A percentile compares a stretch with the other conserved stretches of the same genome.
Evolutionary conservation across 2,329 filamentous ascomycete species (phyloP).

Genomic region (Fusarium sp.): DNA sequence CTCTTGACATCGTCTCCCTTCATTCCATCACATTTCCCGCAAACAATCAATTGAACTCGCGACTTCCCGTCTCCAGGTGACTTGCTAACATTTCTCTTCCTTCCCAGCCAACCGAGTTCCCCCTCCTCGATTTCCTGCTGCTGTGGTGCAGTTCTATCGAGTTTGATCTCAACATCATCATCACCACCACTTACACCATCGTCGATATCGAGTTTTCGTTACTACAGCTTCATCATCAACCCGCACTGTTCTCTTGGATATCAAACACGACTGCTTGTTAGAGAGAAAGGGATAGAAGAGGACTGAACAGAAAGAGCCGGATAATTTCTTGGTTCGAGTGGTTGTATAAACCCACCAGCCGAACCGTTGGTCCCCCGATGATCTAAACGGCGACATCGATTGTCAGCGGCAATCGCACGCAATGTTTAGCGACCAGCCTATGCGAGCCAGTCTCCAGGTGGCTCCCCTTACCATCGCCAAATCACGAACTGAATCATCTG

Average conservation of each 20-base stretch:
- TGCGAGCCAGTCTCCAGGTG: constrained; percentile 67
- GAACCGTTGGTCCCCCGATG: constrained; percentile 40
- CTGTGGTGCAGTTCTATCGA: constrained; percentile 17
- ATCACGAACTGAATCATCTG: constrained; percentile 39
- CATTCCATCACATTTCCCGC: constrained; percentile 40
- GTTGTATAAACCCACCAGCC: constrained; percentile 32
- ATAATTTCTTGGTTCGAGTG: constrained; percentile 30
- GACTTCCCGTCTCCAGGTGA: constrained; percentile 20
- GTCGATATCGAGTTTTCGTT: constrained; percentile 3
- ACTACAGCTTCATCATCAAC: neutral
- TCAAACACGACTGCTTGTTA: neutral
- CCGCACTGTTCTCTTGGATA: constrained; percentile 35
- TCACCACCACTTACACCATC: constrained; percentile 34
- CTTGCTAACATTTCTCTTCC: constrained; percentile 30
- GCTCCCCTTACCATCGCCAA: constrained; percentile 66
- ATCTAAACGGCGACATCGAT: constrained; percentile 37
- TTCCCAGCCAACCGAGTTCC: constrained; percentile 31
- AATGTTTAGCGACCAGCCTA: constrained; percentile 53
- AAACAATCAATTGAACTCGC: constrained; percentile 27
- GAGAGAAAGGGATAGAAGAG: constrained; percentile 2
- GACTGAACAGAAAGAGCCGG: constrained; percentile 10
- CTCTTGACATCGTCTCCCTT: constrained; percentile 37
- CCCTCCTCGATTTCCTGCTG: constrained; percentile 19
- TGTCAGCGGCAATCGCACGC: constrained; percentile 44
- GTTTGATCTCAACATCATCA: constrained; percentile 2